These are phyloP conservation scores for Schizothecium vesticola DNA, from an alignment of 495 filamentous ascomycete genomes.

Conservation along the genomic window DNA sequence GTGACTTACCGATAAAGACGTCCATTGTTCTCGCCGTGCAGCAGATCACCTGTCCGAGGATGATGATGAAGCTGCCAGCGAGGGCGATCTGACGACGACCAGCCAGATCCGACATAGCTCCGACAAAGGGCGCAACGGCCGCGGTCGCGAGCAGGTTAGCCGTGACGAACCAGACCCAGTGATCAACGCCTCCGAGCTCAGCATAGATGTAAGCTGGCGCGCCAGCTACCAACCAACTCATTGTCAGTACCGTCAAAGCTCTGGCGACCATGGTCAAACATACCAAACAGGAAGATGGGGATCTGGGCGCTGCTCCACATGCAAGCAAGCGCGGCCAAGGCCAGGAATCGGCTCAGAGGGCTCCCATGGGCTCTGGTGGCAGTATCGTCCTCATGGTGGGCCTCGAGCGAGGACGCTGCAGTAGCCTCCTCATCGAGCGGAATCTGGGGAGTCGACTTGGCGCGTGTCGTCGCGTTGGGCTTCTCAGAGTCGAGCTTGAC, in stretches of 20 bases:
- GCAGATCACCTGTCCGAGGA: conserved; percentile 62
- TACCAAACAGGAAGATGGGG: conserved; percentile 28
- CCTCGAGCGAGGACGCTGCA: neutral
- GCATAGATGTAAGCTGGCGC: conserved; percentile 48
- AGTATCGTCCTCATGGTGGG: neutral
- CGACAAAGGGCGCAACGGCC: conserved; percentile 67
- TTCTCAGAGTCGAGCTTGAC: neutral
- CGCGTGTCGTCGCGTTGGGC: neutral
- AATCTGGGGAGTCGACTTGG: neutral
- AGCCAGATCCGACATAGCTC: conserved; percentile 62
- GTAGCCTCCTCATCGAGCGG: neutral
- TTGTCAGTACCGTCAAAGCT: neutral
- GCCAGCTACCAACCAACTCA: conserved; percentile 9
- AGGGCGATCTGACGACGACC: conserved; percentile 65
- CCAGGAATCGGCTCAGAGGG: conserved; percentile 9
- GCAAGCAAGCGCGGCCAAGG: conserved; percentile 22
- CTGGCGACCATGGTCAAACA: neutral
- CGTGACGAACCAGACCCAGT: conserved; percentile 71
- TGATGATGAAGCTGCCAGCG: conserved; percentile 51
- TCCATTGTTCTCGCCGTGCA: conserved; percentile 63
- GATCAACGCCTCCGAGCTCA: conserved; percentile 58
- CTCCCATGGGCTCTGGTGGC: neutral
- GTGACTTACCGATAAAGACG: conserved; percentile 56
- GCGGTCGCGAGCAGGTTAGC: conserved; percentile 63
- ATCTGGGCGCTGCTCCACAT: conserved; percentile 28